Conservation (phyloP, 441 rosid species). For the Pelargonium cotyledonis region DNA sequence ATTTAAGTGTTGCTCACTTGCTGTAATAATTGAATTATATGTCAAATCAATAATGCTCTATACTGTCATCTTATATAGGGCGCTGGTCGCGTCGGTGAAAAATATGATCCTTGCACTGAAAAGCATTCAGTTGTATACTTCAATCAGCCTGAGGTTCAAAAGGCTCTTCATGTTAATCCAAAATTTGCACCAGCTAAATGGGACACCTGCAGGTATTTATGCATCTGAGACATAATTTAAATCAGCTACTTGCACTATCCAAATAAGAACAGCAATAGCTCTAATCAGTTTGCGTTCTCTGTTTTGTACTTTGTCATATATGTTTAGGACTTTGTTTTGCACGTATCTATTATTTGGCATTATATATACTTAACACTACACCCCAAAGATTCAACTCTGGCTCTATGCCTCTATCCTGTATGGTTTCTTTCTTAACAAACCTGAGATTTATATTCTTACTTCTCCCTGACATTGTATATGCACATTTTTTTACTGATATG, state of each 20-base stretch:
- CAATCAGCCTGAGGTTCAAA: slow-evolving; percentile 76
- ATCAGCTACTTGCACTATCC: not conserved
- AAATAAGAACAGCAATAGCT: too few relatives aligned
- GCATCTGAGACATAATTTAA: not conserved
- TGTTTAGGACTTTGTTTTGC: not conserved
- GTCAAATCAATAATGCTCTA: slow-evolving; percentile 11
- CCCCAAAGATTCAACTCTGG: not conserved
- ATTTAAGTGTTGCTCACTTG: too few relatives aligned
- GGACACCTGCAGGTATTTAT: slow-evolving; percentile 79
- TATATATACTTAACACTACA: not conserved
- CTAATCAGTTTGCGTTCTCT: too few relatives aligned
- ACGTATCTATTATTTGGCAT: not conserved
- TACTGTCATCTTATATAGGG: slow-evolving; percentile 32
- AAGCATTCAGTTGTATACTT: slow-evolving; percentile 63
- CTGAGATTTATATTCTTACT: too few relatives aligned
- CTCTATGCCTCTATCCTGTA: too few relatives aligned
- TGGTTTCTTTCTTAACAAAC: too few relatives aligned
- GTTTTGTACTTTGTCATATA: too few relatives aligned
- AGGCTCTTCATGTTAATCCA: slow-evolving; percentile 68
- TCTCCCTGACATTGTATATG: too few relatives aligned
- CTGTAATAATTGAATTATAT: too few relatives aligned
- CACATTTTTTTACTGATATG: too few relatives aligned
- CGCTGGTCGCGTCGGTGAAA: slow-evolving; percentile 52
- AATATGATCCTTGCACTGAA: slow-evolving; percentile 96
- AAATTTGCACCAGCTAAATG: slow-evolving; percentile 62